Base-by-base conservation (phyloP, 2,329 filamentous ascomycete species). In the Canariomyces notabilis region DNA sequence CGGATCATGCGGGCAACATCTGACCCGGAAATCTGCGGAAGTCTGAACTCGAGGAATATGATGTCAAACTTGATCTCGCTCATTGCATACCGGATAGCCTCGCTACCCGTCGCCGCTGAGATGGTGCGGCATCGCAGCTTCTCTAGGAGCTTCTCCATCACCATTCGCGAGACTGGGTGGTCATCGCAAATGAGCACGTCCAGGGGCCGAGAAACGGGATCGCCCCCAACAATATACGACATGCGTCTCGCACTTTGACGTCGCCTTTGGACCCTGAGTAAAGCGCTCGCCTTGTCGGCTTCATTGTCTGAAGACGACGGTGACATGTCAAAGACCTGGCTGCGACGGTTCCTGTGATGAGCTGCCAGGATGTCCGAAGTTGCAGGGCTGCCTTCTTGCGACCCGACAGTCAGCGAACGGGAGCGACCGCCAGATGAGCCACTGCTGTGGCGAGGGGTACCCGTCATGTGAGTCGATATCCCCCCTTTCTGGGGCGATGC, bases 11-110 rank as follows among this genome's bases (percentile, higher is more conserved):
- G 85, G 41, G 93, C 91, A 46, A 98, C 88, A 63, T 98, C 93
- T 11, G 89, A 87, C 19, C 93, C 93, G 58, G 89, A 97, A 61
- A 97, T 89, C 61, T 95, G 89, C 8, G 93, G 91, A 37, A 98
- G 73, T 64, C 91, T 94, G 70, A 89, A 96, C 67, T 98, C 93
- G 66, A 95, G 91, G 74, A 98, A 93, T 63, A 98, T 96, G 58
- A 96, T 89, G 67, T 98, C 93, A 61, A 97, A 98, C 61, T 97
- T 95, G 62, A 98, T 91, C 62, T 97, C 91, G 61, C 91, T 91
- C 75, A 95, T 87, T 21, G 93, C 89, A 67, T 93, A 95, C 18
- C 91, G 82, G 59, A 95, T 85, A 9, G 91, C 93, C 62, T 98
- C 93, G 0, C 88, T 84, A 1, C 93, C 93, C 57, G 90, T 95